Evolutionary conservation across 345 rosid genomes (phyloP).

Genomic region (Citrus sp.): DNA sequence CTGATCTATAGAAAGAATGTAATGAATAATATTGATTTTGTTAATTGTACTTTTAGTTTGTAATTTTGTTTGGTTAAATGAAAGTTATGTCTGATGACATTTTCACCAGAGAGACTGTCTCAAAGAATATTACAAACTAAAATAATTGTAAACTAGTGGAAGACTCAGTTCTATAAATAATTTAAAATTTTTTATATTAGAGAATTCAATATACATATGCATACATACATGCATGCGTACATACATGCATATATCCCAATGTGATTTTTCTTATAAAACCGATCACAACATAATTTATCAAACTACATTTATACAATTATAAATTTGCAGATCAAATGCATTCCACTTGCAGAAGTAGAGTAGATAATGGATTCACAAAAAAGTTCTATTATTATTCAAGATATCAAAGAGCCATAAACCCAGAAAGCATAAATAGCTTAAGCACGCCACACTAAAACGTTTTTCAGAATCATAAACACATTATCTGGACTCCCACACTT

Average conservation of each 20-base stretch:
- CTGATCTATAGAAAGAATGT: too few relatives aligned
- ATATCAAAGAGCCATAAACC: not conserved
- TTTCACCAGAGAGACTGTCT: too few relatives aligned
- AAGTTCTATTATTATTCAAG: not conserved
- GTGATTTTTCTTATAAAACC: not conserved
- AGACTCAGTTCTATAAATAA: not conserved
- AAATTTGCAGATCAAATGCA: not conserved
- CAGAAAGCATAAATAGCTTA: not conserved
- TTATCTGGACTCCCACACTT: not conserved
- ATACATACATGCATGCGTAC: too few relatives aligned
- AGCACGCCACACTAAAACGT: constrained; percentile 3
- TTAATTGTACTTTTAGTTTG: too few relatives aligned
- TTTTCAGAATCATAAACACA: constrained; percentile 6
- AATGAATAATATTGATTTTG: too few relatives aligned
- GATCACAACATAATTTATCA: not conserved
- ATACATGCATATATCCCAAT: too few relatives aligned
- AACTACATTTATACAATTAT: not conserved
- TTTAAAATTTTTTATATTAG: too few relatives aligned
- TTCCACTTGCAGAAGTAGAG: not conserved
- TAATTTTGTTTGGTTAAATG: too few relatives aligned
- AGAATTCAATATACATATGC: too few relatives aligned
- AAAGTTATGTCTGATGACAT: too few relatives aligned
- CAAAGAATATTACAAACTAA: too few relatives aligned
- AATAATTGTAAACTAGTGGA: not conserved
- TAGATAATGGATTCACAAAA: not conserved